Evolutionary conservation across 495 filamentous ascomycete genomes (phyloP), one percentile per base, ranked within the genome.

Genomic region (Neurospora sp.): DNA sequence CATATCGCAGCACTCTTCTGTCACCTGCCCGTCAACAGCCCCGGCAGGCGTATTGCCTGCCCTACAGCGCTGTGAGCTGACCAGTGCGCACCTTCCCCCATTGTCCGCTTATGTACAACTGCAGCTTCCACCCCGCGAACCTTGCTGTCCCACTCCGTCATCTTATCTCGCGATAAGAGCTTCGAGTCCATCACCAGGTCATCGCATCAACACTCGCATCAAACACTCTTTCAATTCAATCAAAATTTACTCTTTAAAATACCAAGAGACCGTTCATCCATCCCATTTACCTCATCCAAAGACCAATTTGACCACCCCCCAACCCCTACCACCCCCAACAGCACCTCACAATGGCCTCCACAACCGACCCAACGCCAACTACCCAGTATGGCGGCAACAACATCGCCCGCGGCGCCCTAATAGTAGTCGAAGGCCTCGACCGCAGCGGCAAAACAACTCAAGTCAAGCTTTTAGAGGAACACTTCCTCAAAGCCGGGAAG

Each of bases 371-470:
- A n/a, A 38, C 40, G 2, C 40, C 74, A 0, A 40, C 48, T 41
- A 40, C 16, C 69, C 1, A 1, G 3, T 31, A 41, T 53, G 27
- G 68, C 53, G 70, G 22, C 48, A 61, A 16, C 53, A 53, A 59
- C 48, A 68, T 70, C 3, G 70, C 77, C 75, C 88, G 93, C 75
- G 93, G 93, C 69, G 87, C 91, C 40, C 88, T 99, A 48, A 90
- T 98, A 68, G 92, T 96, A 20, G 90, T 99, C 72, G 96, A 99
- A 83, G 96, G 96, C 37, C 88, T 99, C 71, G 96, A 99, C 79
- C 91, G 93, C 73, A 92, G 94, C 44, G 96, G 96, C 48, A 99
- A 99, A 86, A 96, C 94, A 5, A 98, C 95, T 40, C 96, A 99
- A 85, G 94, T 93, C 75, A 87, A 91, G 72, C 85, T 89, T 71